Percentiles rank a stretch among this genome's conserved stretches.
phyloP scores from a whole-genome alignment of 768 basidiomycete species.

The Russula dissimulans region DNA sequence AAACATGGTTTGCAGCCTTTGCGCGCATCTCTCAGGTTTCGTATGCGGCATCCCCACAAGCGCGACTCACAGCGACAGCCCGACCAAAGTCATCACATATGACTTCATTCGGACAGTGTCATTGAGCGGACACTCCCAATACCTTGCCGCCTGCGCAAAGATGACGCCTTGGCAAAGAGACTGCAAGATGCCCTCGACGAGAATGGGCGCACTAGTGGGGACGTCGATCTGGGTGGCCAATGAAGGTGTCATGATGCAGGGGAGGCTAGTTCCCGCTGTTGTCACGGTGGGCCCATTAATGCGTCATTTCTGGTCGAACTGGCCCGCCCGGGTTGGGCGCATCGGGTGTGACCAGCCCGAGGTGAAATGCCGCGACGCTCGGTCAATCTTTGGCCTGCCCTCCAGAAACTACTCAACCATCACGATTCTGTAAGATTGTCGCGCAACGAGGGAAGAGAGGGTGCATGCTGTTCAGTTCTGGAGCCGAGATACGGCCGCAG shows the following conservation, averaged over 20 bases:
- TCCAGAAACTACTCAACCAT: no score
- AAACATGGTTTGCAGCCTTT: slow-evolving; percentile 23
- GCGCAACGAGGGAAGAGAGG: no score
- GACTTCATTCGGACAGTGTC: slow-evolving; percentile 36
- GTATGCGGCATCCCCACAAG: not conserved
- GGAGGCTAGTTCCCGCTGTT: no score
- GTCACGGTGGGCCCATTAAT: not conserved
- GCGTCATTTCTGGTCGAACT: not conserved
- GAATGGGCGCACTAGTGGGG: slow-evolving; percentile 29
- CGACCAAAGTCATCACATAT: slow-evolving; percentile 34
- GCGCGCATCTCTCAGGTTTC: not conserved
- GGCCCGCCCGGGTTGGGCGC: not conserved
- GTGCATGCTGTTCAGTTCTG: no score
- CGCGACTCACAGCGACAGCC: slow-evolving; percentile 35
- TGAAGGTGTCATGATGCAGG: not conserved
- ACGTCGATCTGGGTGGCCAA: slow-evolving; percentile 6
- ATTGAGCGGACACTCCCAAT: slow-evolving; percentile 35
- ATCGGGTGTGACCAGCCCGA: not conserved
- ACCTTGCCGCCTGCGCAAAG: slow-evolving; percentile 24
- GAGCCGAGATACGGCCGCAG: no score
- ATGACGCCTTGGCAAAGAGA: slow-evolving; percentile 35
- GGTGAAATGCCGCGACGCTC: not conserved
- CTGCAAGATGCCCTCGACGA: slow-evolving; percentile 39
- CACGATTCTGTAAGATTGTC: no score
- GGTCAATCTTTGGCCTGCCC: no score